Evolutionary conservation across 176 grass and related monocot species (phyloP), one percentile per base, ranked within the genome.

Genomic region (Alloteropsis semialata): DNA sequence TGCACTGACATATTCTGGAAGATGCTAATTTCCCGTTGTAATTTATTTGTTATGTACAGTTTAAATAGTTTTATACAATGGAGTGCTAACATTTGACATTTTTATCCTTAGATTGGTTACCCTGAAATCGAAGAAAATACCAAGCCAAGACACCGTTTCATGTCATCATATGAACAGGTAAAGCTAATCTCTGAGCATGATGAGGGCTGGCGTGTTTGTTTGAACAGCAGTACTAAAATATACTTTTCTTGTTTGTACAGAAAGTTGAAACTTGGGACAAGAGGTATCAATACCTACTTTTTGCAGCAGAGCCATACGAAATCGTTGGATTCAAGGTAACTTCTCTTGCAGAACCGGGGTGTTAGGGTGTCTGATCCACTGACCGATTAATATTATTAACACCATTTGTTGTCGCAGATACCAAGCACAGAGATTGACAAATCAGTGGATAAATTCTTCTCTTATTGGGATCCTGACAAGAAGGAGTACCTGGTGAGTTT

Each of bases 151-250:
- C 96, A 99, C 73, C 91, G 93, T 67, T 99, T 99, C 58, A 99
- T 99, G 96, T 91, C 96, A 28, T 96, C 93, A 19, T 99, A 96
- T 83, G 96, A 96, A 89, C 96, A 99, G 92, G 96, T 91, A 80
- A 88, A 65, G 10, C 59, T 82, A 49, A 63, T 76, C 15, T 70
- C 8, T 36, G 21, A 79, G 32, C 72, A 72, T 65, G 27, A 67
- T 66, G 49, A 45, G 22, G 18, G 12, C 21, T 43, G 12, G 44
- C 15, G 59, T 0, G 55, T 21, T 10, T 44, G 5, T 22, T 81
- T 71, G 36, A 54, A 41, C 6, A 41, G n/a, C n/a, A n/a, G 24
- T 86, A 33, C 63, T 89, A 75, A 80, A 49, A 86, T 81, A 0
- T 49, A 22, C 64, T 39, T 7, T 6, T 80, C 34, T 83, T 67